Base-by-base conservation (phyloP, 306 rosid species). In the Dalbergia cochinchinensis region DNA sequence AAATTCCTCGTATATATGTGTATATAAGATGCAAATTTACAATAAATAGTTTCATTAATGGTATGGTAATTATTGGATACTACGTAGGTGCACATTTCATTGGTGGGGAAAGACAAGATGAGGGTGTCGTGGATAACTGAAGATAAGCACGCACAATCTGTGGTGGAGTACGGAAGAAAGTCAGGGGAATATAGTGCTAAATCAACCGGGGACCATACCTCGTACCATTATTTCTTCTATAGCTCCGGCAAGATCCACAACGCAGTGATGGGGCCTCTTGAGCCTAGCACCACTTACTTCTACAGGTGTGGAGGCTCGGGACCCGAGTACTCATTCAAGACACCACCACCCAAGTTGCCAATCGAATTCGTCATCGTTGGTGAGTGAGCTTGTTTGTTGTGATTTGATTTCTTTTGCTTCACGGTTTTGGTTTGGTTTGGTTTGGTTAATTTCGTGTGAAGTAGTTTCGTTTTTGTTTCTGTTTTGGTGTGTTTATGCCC, bases 91-190 rank as follows among this genome's bases (percentile, higher is more conserved):
- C 97, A 92, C 73, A 80, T 92, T 63, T 92, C 97, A 2, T 78
- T 92, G 77, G 90, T 78, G 83, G 97, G 94, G 9, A 78, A 71
- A 34, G 92, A 91, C 26, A 84, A 79, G 51, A 76, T 91, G 85
- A 92, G 89, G 73, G 88, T 92, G 58, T 86, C 97, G 26, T 92
- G 97, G 97, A 70, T 89, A 39, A 92, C 96, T 0, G 91, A 83
- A 12, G 80, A 70, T 20, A 74, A 77, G 31, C 79, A 84, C 10
- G 48, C 74, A 0, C 44, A 77, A 44, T 66, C 91, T 0, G 12
- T 64, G 68, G 89, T 85, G 47, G 89, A 85, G 69, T 85, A 85
- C 33, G 89, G 89, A 42, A 85, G 57, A 42, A 47, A 78, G 66
- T 0, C 82, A 19, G 84, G 89, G 65, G 64, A 18, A 73, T 85